Evolutionary conservation across 495 filamentous ascomycete species (phyloP).

Genomic region (Trichoderma gamsii): DNA sequence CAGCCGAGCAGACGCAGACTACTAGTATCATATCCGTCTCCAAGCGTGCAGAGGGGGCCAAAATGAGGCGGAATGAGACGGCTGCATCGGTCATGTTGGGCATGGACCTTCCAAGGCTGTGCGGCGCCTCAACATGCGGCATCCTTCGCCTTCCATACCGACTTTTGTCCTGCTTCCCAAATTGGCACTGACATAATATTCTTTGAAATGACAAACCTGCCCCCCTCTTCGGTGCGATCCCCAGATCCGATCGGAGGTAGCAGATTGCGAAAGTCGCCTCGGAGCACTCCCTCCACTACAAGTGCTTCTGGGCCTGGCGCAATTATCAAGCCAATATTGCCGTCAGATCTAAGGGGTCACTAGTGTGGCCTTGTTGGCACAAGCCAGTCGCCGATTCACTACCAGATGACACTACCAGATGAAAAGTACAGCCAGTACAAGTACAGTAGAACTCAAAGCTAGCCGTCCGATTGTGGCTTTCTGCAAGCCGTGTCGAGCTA

Average conservation of each 20-base stretch:
- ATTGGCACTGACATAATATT: background rate
- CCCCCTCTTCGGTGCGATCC: background rate
- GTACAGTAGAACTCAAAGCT: background rate
- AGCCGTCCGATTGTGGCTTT: background rate
- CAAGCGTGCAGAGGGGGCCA: background rate
- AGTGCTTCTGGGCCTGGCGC: background rate
- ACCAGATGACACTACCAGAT: background rate
- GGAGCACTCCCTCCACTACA: background rate
- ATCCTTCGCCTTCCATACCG: background rate
- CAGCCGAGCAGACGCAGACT: background rate
- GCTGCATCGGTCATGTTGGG: background rate
- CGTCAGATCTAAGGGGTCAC: conserved; percentile 7
- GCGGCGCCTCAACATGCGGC: background rate
- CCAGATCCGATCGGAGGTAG: conserved; percentile 8
- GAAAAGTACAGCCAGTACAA: background rate
- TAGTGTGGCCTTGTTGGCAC: background rate
- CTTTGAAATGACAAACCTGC: background rate
- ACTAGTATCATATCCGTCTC: background rate
- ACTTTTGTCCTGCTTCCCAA: conserved; percentile 5
- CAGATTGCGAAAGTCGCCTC: background rate
- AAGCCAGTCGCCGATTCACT: background rate
- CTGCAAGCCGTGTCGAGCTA: background rate
- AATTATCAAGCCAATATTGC: background rate
- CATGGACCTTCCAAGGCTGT: background rate
- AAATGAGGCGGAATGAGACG: background rate